Evolutionary conservation across 2,329 filamentous ascomycete genomes (phyloP), one percentile per base, ranked within the genome.

Genomic region (Fusarium pseudoanthophilum): DNA sequence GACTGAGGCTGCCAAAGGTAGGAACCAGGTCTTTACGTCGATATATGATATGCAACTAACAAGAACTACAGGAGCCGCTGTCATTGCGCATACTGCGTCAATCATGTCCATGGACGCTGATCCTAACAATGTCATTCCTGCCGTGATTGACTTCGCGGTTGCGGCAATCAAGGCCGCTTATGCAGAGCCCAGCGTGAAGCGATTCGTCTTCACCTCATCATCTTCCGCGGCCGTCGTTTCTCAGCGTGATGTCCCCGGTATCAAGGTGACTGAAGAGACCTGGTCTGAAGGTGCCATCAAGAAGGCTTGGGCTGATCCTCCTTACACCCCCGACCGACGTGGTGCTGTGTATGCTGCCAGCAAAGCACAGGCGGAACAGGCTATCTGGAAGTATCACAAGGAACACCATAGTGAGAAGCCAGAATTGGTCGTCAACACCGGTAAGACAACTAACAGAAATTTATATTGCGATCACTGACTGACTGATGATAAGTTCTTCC

Each of bases 41-140:
- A 4, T 11, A 5, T 1, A 30, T 0, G 11, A 26, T 11, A 3
- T 5, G 2, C 1, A 4, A n/a, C 64, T 67, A 15, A 67, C 0
- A 4, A 3, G 2, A 28, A 24, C 4, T n/a, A 3, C 10, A 78
- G 77, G 75, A 0, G 73, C 75, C 1, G 72, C 74, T 3, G 82
- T 79, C 2, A 69, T 86, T 56, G 76, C 80, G 2, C 84, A 87
- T 70, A 78, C 80, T 0, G 85, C 84, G 3, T 81, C 80, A 20
- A 73, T 80, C 32, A 71, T 82, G 52, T 78, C 70, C 2, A 75
- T 85, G 24, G 72, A 75, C 16, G 71, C 80, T 2, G 79, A 87
- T 61, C 81, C 84, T 0, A 77, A 83, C 52, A 75, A 79, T 4
- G 82, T 84, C 20, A 82, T 87, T n/a, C 79, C 83, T 4, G 45